Conservation (phyloP, 352 stramenopile species). For the Globisporangium lucens region DNA sequence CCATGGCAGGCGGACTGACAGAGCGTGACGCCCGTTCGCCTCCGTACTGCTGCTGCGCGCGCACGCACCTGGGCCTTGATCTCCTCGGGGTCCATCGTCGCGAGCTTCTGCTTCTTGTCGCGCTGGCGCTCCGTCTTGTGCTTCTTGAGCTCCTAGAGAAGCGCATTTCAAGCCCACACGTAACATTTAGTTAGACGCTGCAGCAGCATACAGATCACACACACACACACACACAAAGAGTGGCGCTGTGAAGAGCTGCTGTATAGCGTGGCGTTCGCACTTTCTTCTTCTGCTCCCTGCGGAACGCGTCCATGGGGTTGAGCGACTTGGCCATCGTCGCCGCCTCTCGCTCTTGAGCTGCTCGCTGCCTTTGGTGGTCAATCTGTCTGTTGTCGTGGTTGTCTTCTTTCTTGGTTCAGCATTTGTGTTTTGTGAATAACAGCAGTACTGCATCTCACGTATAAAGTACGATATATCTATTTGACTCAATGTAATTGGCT, state of each 20-base stretch:
- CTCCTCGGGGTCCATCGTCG: conserved; percentile 51
- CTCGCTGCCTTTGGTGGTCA: neutral
- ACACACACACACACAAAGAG: neutral
- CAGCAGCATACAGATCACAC: neutral
- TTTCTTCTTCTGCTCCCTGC: conserved; percentile 83
- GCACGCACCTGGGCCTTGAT: conserved; percentile 38
- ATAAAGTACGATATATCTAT: neutral
- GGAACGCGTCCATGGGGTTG: conserved; percentile 74
- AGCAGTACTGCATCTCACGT: neutral
- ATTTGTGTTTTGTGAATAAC: neutral
- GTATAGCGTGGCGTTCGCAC: conserved; percentile 11
- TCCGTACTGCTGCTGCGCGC: neutral
- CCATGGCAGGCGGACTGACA: neutral
- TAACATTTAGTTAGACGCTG: neutral
- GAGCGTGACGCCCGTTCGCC: neutral
- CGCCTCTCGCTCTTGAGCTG: neutral
- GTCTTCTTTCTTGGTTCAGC: neutral
- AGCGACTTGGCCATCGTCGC: conserved; percentile 50
- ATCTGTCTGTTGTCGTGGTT: neutral
- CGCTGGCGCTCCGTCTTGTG: conserved; percentile 54
- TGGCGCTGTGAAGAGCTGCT: neutral
- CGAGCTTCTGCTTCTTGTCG: conserved; percentile 58
- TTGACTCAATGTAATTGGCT: neutral
- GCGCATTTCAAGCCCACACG: neutral
- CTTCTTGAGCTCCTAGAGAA: conserved; percentile 67